These are phyloP conservation scores for Cladosporium sphaerospermum DNA, from an alignment of 2,329 filamentous ascomycete species.

Conservation along the genomic window DNA sequence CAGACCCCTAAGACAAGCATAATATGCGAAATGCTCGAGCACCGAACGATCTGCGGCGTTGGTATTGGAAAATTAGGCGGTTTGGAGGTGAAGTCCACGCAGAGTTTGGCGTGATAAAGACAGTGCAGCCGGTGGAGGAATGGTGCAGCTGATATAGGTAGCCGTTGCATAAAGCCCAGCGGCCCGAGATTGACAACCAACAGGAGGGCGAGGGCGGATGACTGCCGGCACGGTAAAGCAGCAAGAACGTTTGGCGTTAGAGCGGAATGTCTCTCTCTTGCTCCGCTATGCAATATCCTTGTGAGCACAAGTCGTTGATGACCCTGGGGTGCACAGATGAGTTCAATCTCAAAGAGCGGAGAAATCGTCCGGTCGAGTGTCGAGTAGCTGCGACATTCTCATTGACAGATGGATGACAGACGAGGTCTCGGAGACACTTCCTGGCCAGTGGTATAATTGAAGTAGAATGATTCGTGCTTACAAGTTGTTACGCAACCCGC, in stretches of 20 bases:
- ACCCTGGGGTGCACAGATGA: background rate
- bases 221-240: background rate
- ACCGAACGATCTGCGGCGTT: constrained; percentile 3
- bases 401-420: too few species aligned
- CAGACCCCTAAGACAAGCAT: constrained; percentile 5
- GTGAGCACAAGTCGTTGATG: background rate
- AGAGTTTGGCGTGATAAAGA: background rate
- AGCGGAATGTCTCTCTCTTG: background rate
- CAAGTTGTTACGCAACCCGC: too few species aligned
- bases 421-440: too few species aligned
- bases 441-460: too few species aligned
- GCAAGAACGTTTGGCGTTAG: background rate
- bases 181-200: constrained; percentile 9
- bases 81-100: constrained; percentile 2
- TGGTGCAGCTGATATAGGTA: constrained; percentile 4
- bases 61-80: background rate
- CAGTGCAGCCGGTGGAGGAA: background rate
- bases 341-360: background rate
- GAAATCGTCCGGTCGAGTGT: background rate
- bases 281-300: background rate
- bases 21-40: background rate
- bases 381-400: too few species aligned
- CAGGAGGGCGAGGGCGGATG: background rate
- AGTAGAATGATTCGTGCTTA: too few species aligned
- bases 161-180: constrained; percentile 8